Evolutionary conservation across 345 rosid species (phyloP), one percentile per base, ranked within the genome.

Genomic region (Linum usitatissimum): DNA sequence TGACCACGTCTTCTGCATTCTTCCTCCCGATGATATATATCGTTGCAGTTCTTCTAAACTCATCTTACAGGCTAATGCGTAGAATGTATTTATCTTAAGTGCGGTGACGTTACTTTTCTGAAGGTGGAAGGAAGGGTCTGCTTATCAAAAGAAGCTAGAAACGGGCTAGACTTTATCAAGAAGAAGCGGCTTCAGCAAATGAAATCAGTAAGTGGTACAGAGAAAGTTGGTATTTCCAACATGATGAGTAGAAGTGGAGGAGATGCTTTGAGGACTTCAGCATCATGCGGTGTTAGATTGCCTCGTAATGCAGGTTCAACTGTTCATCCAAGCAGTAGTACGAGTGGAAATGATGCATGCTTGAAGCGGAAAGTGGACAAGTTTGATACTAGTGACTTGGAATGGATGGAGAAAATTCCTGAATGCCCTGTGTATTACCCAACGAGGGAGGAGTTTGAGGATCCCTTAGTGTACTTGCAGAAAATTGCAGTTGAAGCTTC

Each of bases 401-500:
- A 85, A 58, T 94, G 99, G 99, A 88, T 78, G 23, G 91, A 91
- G 56, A 83, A 72, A 73, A 81, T 94, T 72, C 91, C 86, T 15
- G 97, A 90, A 63, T 94, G 99, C 72, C 99, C 99, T 64, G 96
- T 94, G 14, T 94, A 84, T 76, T 57, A 69, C 65, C 99, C 99
- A n/a, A 77, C 96, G 61, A 90, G 79, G 78, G 97, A 85, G 59
- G 96, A 94, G 79, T 91, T 94, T 78, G 91, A 81, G 76, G 99
- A 94, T 78, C 99, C 99, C 66, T 76, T 94, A 78, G 80, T 82
- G 66, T 94, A 83, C 71, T 74, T 94, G 73, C 91, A 88, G 75
- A 88, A 82, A 84, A 88, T 94, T 69, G 91, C 88, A 60, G 93
- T 95, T 20, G 91, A 88, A 70, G 99, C 99, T 75, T 90, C 97